Evolutionary conservation across 116 monocot genomes (phyloP), one percentile per base, ranked within the genome.

Genomic region (Papilionanthe hybrid): DNA sequence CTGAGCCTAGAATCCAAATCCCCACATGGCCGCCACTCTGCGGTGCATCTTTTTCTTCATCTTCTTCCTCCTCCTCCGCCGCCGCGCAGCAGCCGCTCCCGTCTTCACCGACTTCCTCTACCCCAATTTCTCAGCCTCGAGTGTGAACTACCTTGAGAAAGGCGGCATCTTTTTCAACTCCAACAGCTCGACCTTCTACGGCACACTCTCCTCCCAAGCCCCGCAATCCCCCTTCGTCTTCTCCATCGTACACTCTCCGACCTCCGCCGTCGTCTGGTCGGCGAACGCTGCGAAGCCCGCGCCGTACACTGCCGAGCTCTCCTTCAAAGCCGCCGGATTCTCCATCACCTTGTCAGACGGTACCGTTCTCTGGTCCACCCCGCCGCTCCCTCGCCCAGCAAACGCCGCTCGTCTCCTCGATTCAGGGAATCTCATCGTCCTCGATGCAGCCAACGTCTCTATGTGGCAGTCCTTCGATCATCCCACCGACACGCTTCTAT

Each of bases 391-490:
- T 2, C 67, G 77, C 15, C 71, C 85, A 4, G 89, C 92, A 47
- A 0, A 17, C 20, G 60, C 88, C n/a, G 77, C 90, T 53, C 86
- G 81, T 9, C 89, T 96, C 11, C 84, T 82, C 22, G 93, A 96
- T 55, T 76, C 82, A 55, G 93, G 93, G 28, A 92, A 96, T 79
- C 87, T 96, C 66, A 49, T 85, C 43, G 84, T 96, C 41, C 83
- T 90, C 44, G 86, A 87, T 42, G 42, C 67, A 4, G 23, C 72
- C 4, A 93, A 96, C 74, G 19, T 55, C 6, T 79, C 93, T 12
- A 82, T 93, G 7, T 96, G 96, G 96, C 87, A 88, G 65, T 93
- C 90, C 77, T 92, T 96, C 69, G 85, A 92, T 18, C 78, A 90
- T 60, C 92, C 96, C 18, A 87, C 96, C 7, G 92, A 93, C 68